phyloP scores from a whole-genome alignment of 2,329 filamentous ascomycete genomes.

The Xylaria sp. region DNA sequence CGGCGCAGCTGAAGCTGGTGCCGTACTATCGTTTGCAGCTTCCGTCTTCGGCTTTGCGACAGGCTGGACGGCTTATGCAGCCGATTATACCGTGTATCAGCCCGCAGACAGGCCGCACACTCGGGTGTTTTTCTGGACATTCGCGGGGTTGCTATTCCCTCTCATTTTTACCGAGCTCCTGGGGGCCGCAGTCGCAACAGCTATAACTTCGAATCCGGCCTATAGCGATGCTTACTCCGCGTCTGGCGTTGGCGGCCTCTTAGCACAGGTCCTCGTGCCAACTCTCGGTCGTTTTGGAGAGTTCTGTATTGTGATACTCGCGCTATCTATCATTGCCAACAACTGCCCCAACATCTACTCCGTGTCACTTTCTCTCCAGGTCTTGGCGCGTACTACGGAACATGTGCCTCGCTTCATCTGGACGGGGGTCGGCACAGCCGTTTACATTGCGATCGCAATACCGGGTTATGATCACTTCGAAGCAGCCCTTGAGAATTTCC shows the following conservation, averaged over 20 bases:
- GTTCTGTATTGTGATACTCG: slow-evolving; percentile 75
- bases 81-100: slow-evolving; percentile 85
- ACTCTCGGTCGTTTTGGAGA: slow-evolving; percentile 74
- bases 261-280: slow-evolving; percentile 71
- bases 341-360: slow-evolving; percentile 81
- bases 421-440: slow-evolving; percentile 68
- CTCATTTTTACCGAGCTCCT: slow-evolving; percentile 80
- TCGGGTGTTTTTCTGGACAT: slow-evolving; percentile 76
- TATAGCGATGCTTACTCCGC: slow-evolving; percentile 65
- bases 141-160: slow-evolving; percentile 73
- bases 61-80: slow-evolving; percentile 78
- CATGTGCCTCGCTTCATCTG: slow-evolving; percentile 74
- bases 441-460: slow-evolving; percentile 75
- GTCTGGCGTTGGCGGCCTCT: slow-evolving; percentile 72
- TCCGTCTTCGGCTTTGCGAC: slow-evolving; percentile 75
- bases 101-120: slow-evolving; percentile 66
- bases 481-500: slow-evolving; percentile 73
- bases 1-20: slow-evolving; percentile 68
- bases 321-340: slow-evolving; percentile 74
- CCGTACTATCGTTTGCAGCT: slow-evolving; percentile 71
- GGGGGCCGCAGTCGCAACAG: slow-evolving; percentile 75
- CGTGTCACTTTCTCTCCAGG: slow-evolving; percentile 43
- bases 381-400: slow-evolving; percentile 44
- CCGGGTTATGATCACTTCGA: slow-evolving; percentile 75
- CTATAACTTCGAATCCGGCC: slow-evolving; percentile 62